These are phyloP conservation scores for Penicillium odoratum DNA, from an alignment of 495 filamentous ascomycete species.

Conservation along the genomic window DNA sequence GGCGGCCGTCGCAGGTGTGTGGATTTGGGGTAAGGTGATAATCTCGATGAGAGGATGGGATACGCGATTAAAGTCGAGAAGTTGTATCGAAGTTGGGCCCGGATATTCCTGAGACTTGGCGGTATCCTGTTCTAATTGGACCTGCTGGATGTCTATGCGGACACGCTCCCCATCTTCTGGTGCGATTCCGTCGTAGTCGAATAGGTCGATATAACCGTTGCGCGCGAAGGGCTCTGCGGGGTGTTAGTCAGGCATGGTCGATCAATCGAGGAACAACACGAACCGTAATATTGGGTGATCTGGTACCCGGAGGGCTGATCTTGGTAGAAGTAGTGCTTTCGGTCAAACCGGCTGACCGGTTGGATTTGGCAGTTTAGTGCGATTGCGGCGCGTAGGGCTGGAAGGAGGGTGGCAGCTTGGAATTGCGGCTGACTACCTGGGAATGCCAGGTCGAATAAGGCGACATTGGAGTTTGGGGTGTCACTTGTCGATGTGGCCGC, in stretches of 20 bases:
- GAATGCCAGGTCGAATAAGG: constrained; percentile 84
- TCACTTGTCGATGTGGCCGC: constrained; percentile 70
- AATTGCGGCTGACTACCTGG: constrained; percentile 87
- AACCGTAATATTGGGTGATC: constrained; percentile 92
- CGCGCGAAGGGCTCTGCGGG: constrained; percentile 72
- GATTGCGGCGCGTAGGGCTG: constrained; percentile 84
- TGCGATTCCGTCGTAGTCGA: constrained; percentile 75
- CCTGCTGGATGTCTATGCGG: constrained; percentile 79
- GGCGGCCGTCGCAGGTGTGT: constrained; percentile 79
- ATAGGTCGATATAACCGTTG: constrained; percentile 70
- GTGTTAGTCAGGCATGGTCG: constrained; percentile 5
- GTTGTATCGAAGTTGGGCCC: constrained; percentile 60
- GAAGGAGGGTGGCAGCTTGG: constrained; percentile 79
- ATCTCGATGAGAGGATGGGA: constrained; percentile 91
- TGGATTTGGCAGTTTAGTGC: constrained; percentile 80
- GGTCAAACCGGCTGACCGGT: constrained; percentile 76
- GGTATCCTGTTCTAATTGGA: constrained; percentile 97
- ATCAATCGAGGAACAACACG: background rate
- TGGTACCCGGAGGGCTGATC: constrained; percentile 96
- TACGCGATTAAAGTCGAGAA: constrained; percentile 93
- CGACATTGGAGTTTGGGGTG: constrained; percentile 78
- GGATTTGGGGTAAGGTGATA: constrained; percentile 86
- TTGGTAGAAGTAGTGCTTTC: constrained; percentile 99
- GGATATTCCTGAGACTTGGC: constrained; percentile 81
- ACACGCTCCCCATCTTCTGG: constrained; percentile 65